A percentile compares a stretch with the other conserved stretches of the same genome.
Evolutionary conservation across 2,329 filamentous ascomycete genomes (phyloP).

Genomic region (Chaetomiaceae sp.): DNA sequence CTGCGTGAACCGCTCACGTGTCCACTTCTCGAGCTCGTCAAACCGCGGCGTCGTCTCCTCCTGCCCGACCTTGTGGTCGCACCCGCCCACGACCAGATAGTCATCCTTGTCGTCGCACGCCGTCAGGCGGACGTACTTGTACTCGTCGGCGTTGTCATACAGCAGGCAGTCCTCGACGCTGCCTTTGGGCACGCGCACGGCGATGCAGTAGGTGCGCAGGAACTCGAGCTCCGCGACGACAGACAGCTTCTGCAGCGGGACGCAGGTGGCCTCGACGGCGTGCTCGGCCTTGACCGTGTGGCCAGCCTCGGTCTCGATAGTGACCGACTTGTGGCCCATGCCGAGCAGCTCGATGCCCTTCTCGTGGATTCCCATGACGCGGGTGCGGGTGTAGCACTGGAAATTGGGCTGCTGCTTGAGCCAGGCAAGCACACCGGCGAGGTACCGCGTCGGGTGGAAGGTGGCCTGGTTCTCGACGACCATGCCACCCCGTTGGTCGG

Average conservation of each 20-base stretch:
- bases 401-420: conserved; percentile 50
- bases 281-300: conserved; percentile 44
- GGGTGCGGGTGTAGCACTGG: conserved; percentile 47
- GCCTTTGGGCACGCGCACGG: conserved; percentile 49
- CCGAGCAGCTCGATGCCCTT: conserved; percentile 43
- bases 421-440: conserved; percentile 49
- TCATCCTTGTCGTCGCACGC: conserved; percentile 49
- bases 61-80: conserved; percentile 57
- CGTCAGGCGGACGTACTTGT: conserved; percentile 53
- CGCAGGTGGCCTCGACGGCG: conserved; percentile 50
- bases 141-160: conserved; percentile 51
- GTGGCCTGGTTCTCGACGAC: conserved; percentile 47
- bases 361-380: conserved; percentile 45
- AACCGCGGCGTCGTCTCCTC: conserved; percentile 43
- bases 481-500: conserved; percentile 48
- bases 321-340: conserved; percentile 42
- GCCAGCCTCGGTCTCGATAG: conserved; percentile 43
- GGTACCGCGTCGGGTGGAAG: conserved; percentile 55
- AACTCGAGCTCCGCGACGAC: conserved; percentile 51
- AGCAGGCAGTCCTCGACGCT: conserved; percentile 51
- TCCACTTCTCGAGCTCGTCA: conserved; percentile 49
- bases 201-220: conserved; percentile 53
- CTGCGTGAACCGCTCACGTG: conserved; percentile 48
- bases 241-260: conserved; percentile 53
- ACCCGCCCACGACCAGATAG: conserved; percentile 53